Evolutionary conservation across 768 basidiomycete genomes (phyloP), one percentile per base, ranked within the genome.

Genomic region (Rhodotorula kratochvilovae): DNA sequence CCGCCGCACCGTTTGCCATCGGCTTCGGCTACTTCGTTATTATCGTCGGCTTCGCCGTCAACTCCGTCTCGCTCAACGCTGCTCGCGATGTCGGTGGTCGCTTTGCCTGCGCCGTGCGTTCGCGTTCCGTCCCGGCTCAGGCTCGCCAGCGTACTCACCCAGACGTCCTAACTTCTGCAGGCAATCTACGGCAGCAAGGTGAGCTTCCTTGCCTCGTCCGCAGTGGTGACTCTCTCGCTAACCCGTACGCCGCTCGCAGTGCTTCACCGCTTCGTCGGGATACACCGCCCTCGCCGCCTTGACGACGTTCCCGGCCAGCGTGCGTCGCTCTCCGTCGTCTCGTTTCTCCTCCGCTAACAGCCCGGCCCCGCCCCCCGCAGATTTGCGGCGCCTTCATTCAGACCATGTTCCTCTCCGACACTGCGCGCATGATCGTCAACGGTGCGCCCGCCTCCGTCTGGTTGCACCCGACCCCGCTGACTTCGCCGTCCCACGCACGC

Each of bases 21-120:
- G 76, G 63, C 23, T 31, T 63, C 56, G 59, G 68, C 48, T 63
- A 77, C 64, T 63, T 66, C 5, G 64, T 68, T 23, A 59, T 76
- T 54, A 71, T 77, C 56, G 45, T 54, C 25, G 68, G 51, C 17
- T 74, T 67, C 61, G 53, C 66, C 36, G 62, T 71, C 67, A 55
- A 66, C 46, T 68, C 67, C 3, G 63, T 75, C 39, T 43, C 67
- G 0, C 46, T 75, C 6, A 77, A 77, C 75, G 70, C 61, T 29
- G 69, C 72, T 48, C 72, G 72, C 61, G 69, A 75, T 12, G 15
- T 75, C 19, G 68, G 66, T 21, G 73, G 73, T 7, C 64, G 70
- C 0, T 55, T 72, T 2, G 73, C 67, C 13, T 66, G 63, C 46
- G 60, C 46, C 0, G 42, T 39, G 33, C 6, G 39, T 39, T 39